A percentile compares a stretch with the other conserved stretches of the same genome.
These are phyloP conservation scores for Colletotrichum sp. DNA, from an alignment of 2,329 filamentous ascomycete genomes.

Conservation along the genomic window DNA sequence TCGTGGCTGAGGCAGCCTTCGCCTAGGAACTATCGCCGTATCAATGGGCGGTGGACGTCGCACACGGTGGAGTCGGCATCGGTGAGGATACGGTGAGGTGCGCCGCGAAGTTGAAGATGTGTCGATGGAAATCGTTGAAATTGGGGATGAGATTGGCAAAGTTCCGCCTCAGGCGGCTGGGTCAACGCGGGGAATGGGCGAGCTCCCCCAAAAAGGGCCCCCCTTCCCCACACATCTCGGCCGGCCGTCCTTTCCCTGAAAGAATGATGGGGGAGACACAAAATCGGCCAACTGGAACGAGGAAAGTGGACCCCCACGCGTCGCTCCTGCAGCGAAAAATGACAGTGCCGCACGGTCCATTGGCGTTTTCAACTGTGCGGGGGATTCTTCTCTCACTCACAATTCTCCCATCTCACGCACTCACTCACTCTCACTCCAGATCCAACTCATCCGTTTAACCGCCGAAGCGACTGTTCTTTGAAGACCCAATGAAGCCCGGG, in stretches of 20 bases:
- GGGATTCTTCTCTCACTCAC: not conserved
- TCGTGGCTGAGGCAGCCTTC: not conserved
- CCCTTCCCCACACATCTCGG: constrained; percentile 2
- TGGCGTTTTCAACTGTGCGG: not conserved
- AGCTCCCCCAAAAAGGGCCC: not conserved
- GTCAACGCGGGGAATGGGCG: not conserved
- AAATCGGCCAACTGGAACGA: not conserved
- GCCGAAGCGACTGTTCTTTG: not conserved
- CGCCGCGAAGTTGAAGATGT: not conserved
- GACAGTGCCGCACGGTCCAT: not conserved
- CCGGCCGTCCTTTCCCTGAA: not conserved
- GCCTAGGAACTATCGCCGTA: not conserved
- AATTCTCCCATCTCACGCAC: not conserved
- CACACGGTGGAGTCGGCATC: not conserved
- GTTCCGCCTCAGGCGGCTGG: constrained; percentile 3
- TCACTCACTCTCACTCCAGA: not conserved
- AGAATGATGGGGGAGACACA: not conserved
- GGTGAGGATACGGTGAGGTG: not conserved
- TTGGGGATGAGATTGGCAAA: not conserved
- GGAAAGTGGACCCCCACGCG: not conserved
- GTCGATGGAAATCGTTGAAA: not conserved
- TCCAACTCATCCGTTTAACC: not conserved
- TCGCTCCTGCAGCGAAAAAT: not conserved
- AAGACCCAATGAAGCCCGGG: too few relatives aligned
- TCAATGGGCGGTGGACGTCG: not conserved